Percentiles rank a stretch among this genome's conserved stretches.
phyloP scores from a whole-genome alignment of 805 yeast genomes.

The Ogataea naganishii region DNA sequence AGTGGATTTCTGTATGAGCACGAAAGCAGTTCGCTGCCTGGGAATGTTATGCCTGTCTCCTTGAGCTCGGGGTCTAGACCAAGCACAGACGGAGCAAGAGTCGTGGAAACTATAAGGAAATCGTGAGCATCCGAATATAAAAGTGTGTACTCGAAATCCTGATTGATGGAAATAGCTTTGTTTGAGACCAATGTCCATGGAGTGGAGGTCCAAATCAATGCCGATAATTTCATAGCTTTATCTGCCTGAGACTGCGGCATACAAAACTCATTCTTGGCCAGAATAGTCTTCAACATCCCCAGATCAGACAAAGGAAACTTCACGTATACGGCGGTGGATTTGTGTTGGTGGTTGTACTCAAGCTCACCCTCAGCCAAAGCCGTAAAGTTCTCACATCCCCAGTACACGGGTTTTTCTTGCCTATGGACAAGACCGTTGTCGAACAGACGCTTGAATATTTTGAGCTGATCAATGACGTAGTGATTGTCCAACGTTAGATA shows the following conservation, averaged over 20 bases:
- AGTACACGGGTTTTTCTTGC: conserved; percentile 90
- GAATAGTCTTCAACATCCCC: conserved; percentile 13
- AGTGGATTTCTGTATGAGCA: conserved; percentile 51
- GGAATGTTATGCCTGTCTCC: conserved; percentile 19
- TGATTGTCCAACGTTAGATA: conserved; percentile 65
- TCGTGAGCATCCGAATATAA: conserved; percentile 29
- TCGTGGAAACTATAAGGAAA: conserved; percentile 46
- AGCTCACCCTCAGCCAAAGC: conserved; percentile 96
- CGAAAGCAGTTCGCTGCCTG: conserved; percentile 34
- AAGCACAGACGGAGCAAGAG: conserved; percentile 32
- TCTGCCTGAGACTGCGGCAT: not conserved
- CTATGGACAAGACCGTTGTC: conserved; percentile 63
- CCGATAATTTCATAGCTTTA: conserved; percentile 13
- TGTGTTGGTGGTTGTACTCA: conserved; percentile 71
- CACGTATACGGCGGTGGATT: conserved; percentile 58
- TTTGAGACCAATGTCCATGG: conserved; percentile 96
- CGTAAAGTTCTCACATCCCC: conserved; percentile 92
- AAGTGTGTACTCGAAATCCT: conserved; percentile 48
- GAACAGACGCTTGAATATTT: conserved; percentile 58
- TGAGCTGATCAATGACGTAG: conserved; percentile 70
- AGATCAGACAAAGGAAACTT: conserved; percentile 45
- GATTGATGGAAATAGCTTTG: conserved; percentile 68
- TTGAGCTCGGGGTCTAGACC: conserved; percentile 19
- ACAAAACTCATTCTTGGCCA: conserved; percentile 2
- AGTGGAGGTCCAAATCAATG: conserved; percentile 92